These are phyloP conservation scores for Leccinum pachyderme DNA, from an alignment of 1,284 basidiomycete genomes.

Conservation along the genomic window DNA sequence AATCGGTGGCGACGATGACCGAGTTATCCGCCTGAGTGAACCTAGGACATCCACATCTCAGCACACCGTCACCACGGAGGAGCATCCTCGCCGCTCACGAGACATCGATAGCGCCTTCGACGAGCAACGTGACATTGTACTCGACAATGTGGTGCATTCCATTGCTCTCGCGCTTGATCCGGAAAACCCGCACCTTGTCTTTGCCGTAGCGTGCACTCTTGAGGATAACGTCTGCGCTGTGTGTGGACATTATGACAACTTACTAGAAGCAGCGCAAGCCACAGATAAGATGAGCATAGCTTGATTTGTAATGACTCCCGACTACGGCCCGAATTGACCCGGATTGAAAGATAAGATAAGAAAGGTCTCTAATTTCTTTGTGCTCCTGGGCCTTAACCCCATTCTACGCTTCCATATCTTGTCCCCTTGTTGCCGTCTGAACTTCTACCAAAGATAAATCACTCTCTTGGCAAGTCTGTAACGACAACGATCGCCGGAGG, in stretches of 20 bases:
- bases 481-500: background rate
- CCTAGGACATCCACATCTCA: conserved; percentile 35
- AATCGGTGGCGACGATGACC: conserved; percentile 85
- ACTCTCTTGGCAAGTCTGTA: background rate
- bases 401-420: background rate
- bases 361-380: too few species aligned
- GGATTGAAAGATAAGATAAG: background rate
- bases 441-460: background rate
- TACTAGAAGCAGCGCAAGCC: background rate
- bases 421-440: background rate
- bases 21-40: conserved; percentile 85
- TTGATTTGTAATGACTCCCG: background rate
- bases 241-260: conserved; percentile 11
- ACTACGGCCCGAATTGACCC: background rate
- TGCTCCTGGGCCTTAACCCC: background rate
- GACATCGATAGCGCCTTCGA: conserved; percentile 77
- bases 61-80: background rate
- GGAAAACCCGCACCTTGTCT: conserved; percentile 80
- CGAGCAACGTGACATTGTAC: conserved; percentile 73
- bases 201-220: conserved; percentile 76
- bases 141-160: conserved; percentile 73
- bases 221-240: conserved; percentile 30
- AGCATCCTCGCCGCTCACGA: conserved; percentile 44
- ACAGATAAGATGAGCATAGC: background rate
- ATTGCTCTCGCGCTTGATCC: conserved; percentile 71